Evolutionary conservation across 139 green algal species (phyloP).

Genomic region (Pleodorina starrii): DNA sequence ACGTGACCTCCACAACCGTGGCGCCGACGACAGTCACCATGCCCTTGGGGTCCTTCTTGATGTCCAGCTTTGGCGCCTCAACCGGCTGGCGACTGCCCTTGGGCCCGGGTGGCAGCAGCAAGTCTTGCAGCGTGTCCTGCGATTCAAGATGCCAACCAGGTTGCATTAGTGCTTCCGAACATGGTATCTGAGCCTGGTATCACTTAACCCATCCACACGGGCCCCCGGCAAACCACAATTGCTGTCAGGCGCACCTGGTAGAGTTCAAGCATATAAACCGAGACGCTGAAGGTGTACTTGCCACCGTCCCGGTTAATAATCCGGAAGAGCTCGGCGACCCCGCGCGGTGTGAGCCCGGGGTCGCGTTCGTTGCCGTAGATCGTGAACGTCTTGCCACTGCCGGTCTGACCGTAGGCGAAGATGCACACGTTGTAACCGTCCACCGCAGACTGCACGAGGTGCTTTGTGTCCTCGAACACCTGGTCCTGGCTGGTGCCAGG

Average conservation of each 20-base stretch:
- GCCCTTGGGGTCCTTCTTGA: constrained; percentile 98
- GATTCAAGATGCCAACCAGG: no score
- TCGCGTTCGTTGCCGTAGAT: constrained; percentile 86
- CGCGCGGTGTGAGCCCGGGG: constrained; percentile 90
- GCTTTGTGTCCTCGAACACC: constrained; percentile 97
- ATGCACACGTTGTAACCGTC: constrained; percentile 93
- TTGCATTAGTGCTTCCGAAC: no score
- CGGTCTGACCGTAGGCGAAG: constrained; percentile 88
- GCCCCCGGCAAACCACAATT: no score
- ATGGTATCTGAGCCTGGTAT: no score
- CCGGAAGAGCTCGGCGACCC: constrained; percentile 91
- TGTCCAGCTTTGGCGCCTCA: constrained; percentile 89
- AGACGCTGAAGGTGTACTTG: constrained; percentile 91
- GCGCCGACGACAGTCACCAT: constrained; percentile 93
- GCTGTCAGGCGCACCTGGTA: constrained; percentile 92
- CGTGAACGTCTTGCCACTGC: constrained; percentile 92
- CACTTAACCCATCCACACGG: no score
- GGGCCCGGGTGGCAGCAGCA: constrained; percentile 78
- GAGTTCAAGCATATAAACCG: constrained; percentile 96
- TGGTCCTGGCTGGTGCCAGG: constrained; percentile 79
- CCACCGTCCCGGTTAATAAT: constrained; percentile 56
- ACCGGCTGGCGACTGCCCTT: constrained; percentile 25
- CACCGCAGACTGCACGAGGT: constrained; percentile 95
- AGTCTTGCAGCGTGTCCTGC: constrained; percentile 83
- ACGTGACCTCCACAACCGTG: constrained; percentile 72